Evolutionary conservation across 495 filamentous ascomycete genomes (phyloP).

Genomic region (Podospora pseudopauciseta): DNA sequence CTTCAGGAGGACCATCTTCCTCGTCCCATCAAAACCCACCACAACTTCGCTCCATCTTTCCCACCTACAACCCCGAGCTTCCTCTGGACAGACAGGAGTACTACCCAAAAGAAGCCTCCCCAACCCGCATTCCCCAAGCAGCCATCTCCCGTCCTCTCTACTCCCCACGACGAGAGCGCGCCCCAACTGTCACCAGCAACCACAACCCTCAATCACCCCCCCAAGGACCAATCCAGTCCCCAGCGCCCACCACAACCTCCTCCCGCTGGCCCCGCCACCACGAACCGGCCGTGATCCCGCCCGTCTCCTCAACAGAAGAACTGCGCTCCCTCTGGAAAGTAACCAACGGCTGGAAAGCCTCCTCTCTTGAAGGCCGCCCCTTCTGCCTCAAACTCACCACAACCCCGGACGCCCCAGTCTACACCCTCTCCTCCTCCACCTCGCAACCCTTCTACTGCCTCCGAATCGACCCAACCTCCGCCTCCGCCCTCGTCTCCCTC

Average conservation of each 20-base stretch:
- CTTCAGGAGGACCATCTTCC: slow-evolving; percentile 20
- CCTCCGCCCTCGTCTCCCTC: slow-evolving; percentile 51
- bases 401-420: slow-evolving; percentile 48
- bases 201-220: slow-evolving; percentile 26
- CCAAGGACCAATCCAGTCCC: background rate
- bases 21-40: slow-evolving; percentile 29
- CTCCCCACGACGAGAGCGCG: slow-evolving; percentile 40
- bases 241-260: slow-evolving; percentile 7
- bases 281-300: slow-evolving; percentile 44
- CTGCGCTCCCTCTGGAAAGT: slow-evolving; percentile 54
- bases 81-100: slow-evolving; percentile 67
- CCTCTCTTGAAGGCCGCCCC: slow-evolving; percentile 44
- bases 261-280: slow-evolving; percentile 34
- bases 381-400: slow-evolving; percentile 50
- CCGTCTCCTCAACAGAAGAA: slow-evolving; percentile 49
- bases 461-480: slow-evolving; percentile 51
- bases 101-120: slow-evolving; percentile 54
- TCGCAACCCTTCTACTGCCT: slow-evolving; percentile 52
- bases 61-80: slow-evolving; percentile 70
- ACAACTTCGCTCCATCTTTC: slow-evolving; percentile 63
- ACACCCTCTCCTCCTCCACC: slow-evolving; percentile 48
- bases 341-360: slow-evolving; percentile 53
- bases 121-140: slow-evolving; percentile 51
- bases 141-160: slow-evolving; percentile 57
- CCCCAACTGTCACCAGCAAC: slow-evolving; percentile 19